phyloP scores from a whole-genome alignment of 2,329 filamentous ascomycete genomes.

The Cordyceps cicadae region DNA sequence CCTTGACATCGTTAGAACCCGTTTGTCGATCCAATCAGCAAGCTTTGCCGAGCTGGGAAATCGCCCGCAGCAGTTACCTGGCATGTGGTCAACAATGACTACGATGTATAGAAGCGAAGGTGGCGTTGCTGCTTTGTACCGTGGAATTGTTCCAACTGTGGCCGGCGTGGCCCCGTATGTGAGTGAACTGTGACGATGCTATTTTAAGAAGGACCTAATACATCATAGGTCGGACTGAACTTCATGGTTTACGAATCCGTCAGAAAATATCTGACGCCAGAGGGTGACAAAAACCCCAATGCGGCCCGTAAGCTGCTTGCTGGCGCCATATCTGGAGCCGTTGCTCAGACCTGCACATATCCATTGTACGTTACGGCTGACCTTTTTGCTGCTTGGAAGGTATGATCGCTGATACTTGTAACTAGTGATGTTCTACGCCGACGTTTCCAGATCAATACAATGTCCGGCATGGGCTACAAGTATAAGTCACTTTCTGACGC shows the following conservation, averaged over 20 bases:
- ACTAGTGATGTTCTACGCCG: constrained; percentile 79
- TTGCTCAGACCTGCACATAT: constrained; percentile 96
- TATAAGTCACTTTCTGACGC: constrained; percentile 86
- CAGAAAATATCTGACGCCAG: constrained; percentile 73
- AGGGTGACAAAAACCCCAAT: constrained; percentile 77
- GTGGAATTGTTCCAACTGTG: constrained; percentile 87
- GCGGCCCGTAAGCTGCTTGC: constrained; percentile 75
- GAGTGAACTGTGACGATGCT: constrained; percentile 17
- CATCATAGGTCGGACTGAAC: constrained; percentile 75
- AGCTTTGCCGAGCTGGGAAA: constrained; percentile 73
- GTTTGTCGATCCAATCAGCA: constrained; percentile 94
- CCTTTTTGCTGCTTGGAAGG: neutral
- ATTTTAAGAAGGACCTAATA: constrained; percentile 12
- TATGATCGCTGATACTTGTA: constrained; percentile 17
- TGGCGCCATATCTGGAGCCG: constrained; percentile 88
- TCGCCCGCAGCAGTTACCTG: constrained; percentile 62
- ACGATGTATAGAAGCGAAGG: constrained; percentile 89
- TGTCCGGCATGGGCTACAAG: constrained; percentile 95
- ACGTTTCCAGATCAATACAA: constrained; percentile 97
- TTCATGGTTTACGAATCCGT: constrained; percentile 98
- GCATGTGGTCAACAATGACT: constrained; percentile 81
- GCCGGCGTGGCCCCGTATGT: constrained; percentile 94
- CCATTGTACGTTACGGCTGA: constrained; percentile 67
- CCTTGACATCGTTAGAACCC: constrained; percentile 92
- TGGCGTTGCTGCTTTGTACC: constrained; percentile 76